Conservation (phyloP, 2,329 filamentous ascomycete species). For the Calonectria crousiana region DNA sequence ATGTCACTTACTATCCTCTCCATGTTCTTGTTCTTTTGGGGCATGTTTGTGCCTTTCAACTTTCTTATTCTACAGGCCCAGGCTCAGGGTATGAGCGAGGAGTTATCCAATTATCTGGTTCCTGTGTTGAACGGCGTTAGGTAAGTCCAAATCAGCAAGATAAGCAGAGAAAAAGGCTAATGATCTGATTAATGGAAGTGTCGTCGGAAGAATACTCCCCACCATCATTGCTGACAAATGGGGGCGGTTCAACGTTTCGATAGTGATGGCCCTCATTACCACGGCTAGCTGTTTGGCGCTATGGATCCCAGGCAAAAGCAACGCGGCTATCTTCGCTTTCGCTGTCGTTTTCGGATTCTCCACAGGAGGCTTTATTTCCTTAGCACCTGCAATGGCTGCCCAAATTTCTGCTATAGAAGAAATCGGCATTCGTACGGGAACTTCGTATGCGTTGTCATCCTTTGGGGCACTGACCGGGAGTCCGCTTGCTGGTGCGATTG, state of each 20-base stretch:
- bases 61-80: slow-evolving; percentile 47
- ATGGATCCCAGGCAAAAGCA: background rate
- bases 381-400: slow-evolving; percentile 53
- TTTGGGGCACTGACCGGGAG: slow-evolving; percentile 11
- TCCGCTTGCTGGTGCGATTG: background rate
- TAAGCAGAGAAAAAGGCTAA: no score
- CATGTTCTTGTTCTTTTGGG: slow-evolving; percentile 52
- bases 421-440: slow-evolving; percentile 11
- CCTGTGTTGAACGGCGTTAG: slow-evolving; percentile 53
- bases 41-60: slow-evolving; percentile 53
- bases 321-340: slow-evolving; percentile 50
- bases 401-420: slow-evolving; percentile 47
- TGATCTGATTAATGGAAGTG: background rate
- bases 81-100: slow-evolving; percentile 42
- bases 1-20: slow-evolving; percentile 44
- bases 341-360: slow-evolving; percentile 56
- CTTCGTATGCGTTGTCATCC: background rate
- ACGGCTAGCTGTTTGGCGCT: background rate
- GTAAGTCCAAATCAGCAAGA: background rate
- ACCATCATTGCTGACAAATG: background rate
- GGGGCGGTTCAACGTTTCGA: background rate
- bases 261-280: background rate
- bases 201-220: background rate
- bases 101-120: slow-evolving; percentile 50
- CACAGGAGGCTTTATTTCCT: slow-evolving; percentile 55